phyloP scores from a whole-genome alignment of 768 basidiomycete genomes.

The Phylloporus arenicola region DNA sequence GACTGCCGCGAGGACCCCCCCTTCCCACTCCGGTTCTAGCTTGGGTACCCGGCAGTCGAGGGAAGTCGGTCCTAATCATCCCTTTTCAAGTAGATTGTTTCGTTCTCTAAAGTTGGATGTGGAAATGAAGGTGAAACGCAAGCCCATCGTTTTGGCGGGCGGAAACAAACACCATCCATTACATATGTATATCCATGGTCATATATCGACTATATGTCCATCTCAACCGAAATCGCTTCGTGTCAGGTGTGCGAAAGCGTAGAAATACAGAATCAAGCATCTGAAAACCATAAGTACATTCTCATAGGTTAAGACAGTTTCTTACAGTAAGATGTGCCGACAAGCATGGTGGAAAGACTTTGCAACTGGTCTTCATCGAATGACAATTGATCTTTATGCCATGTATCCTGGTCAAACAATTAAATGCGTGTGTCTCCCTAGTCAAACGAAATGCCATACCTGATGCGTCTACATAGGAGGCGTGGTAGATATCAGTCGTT shows the following conservation, averaged over 20 bases:
- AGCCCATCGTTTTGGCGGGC: neutral
- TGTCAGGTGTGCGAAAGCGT: slow-evolving; percentile 2
- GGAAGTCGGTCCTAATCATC: slow-evolving; percentile 6
- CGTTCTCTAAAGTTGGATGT: neutral
- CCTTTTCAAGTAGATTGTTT: slow-evolving; percentile 11
- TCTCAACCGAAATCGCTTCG: neutral
- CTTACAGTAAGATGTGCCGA: slow-evolving; percentile 86
- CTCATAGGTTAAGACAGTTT: slow-evolving; percentile 7
- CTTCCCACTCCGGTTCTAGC: neutral
- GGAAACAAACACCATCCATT: neutral
- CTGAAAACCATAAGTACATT: slow-evolving; percentile 15
- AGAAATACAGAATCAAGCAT: slow-evolving; percentile 19
- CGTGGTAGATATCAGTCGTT: slow-evolving; percentile 4
- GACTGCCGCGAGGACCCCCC: slow-evolving; percentile 8
- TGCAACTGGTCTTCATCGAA: slow-evolving; percentile 90
- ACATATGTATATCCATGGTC: slow-evolving; percentile 3
- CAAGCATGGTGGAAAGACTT: slow-evolving; percentile 81
- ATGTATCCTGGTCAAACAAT: slow-evolving; percentile 60
- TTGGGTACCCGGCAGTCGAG: neutral
- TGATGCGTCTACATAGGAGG: slow-evolving; percentile 49
- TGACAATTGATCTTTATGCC: slow-evolving; percentile 82
- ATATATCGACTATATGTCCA: neutral
- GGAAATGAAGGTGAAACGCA: slow-evolving; percentile 1
- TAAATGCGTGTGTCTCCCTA: slow-evolving; percentile 3
- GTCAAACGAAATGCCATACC: slow-evolving; percentile 31